Percentiles rank a stretch among this genome's conserved stretches.
phyloP scores from a whole-genome alignment of 495 filamentous ascomycete species.

The Pseudotulostoma volvatum region DNA sequence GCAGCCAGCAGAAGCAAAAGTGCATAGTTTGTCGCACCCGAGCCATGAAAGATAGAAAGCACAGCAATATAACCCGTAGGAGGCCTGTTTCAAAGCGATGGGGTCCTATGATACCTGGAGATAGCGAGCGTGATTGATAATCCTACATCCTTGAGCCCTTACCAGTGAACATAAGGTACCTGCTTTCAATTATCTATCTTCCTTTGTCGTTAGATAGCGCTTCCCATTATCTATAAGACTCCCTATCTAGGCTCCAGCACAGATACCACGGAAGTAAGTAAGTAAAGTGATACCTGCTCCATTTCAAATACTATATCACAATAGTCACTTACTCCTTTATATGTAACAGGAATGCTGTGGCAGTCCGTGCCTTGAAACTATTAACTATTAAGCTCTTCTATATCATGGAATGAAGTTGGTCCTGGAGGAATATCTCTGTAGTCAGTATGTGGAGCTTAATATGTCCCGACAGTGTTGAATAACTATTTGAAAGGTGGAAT shows the following conservation, averaged over 20 bases:
- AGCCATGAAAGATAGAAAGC: too few relatives aligned
- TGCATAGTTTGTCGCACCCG: too few relatives aligned
- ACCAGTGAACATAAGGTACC: too few relatives aligned
- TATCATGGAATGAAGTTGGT: neutral
- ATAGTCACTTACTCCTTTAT: neutral
- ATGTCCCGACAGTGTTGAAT: neutral
- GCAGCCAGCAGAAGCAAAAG: too few relatives aligned
- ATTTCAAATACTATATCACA: neutral
- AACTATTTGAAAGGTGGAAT: neutral
- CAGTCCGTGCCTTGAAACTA: neutral
- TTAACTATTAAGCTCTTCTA: neutral
- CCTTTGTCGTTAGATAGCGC: too few relatives aligned
- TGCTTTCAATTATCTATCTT: too few relatives aligned
- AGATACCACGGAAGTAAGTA: neutral
- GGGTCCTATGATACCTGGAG: too few relatives aligned
- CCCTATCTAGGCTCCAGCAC: neutral
- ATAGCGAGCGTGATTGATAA: too few relatives aligned
- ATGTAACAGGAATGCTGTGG: neutral
- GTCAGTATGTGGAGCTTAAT: neutral
- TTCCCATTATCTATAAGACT: too few relatives aligned
- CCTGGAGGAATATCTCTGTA: neutral
- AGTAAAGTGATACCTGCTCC: neutral
- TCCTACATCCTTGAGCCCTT: too few relatives aligned
- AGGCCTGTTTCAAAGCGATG: too few relatives aligned
- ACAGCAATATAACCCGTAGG: too few relatives aligned